Conservation (phyloP, 352 stramenopile genomes). For the Pythium periplocum region DNA sequence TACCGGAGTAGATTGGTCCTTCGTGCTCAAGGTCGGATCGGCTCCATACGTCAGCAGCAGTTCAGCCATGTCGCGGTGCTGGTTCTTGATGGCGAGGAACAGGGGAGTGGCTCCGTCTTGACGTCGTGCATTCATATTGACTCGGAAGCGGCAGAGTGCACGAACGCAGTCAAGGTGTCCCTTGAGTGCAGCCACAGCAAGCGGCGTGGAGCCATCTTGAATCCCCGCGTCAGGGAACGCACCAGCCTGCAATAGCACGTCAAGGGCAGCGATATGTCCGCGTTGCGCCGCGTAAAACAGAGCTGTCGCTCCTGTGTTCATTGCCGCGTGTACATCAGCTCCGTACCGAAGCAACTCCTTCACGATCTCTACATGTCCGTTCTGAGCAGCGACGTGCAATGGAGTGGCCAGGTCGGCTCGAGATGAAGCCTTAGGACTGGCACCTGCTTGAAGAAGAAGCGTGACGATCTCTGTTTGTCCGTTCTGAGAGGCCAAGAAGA, state of each 20-base stretch:
- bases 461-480: constrained; percentile 42
- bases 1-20: constrained; percentile 6
- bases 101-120: constrained; percentile 80
- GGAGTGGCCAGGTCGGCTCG: constrained; percentile 6
- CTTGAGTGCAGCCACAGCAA: constrained; percentile 5
- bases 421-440: constrained; percentile 3
- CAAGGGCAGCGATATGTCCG: constrained; percentile 5
- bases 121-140: constrained; percentile 9
- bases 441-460: constrained; percentile 10
- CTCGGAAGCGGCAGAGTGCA: constrained; percentile 2
- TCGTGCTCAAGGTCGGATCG: constrained; percentile 2
- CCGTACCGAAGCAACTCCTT: constrained; percentile 6
- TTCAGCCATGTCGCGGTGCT: constrained; percentile 64
- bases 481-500: constrained; percentile 88
- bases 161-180: constrained; percentile 8
- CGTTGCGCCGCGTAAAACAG: constrained; percentile 13
- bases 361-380: constrained; percentile 27
- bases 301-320: constrained; percentile 8
- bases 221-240: constrained; percentile 1
- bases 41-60: constrained; percentile 31
- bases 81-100: constrained; percentile 78
- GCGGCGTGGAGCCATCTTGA: constrained; percentile 8
- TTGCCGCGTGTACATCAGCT: constrained; percentile 14
- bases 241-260: constrained; percentile 22
- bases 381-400: constrained; percentile 59